These are phyloP conservation scores for Saccharata proteae DNA, from an alignment of 2,329 filamentous ascomycete genomes.

Conservation along the genomic window DNA sequence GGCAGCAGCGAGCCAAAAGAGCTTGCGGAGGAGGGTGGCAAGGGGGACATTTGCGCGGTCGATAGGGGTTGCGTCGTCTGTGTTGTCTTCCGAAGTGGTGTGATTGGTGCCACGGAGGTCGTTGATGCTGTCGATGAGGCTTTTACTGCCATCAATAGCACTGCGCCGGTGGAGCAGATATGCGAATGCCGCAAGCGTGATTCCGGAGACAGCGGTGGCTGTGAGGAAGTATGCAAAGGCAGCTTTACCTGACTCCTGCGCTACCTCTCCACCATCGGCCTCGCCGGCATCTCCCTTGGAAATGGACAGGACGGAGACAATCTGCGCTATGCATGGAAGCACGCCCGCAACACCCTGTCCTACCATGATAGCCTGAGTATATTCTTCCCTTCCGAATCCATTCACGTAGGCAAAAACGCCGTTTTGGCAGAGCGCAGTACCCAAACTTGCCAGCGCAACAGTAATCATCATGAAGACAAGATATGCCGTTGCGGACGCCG, in stretches of 20 bases:
- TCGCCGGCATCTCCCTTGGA: slow-evolving; percentile 31
- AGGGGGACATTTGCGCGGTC: slow-evolving; percentile 45
- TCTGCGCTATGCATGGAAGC: slow-evolving; percentile 75
- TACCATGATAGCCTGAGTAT: slow-evolving; percentile 92
- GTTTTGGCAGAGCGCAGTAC: slow-evolving; percentile 81
- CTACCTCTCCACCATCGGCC: slow-evolving; percentile 13
- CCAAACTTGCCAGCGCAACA: slow-evolving; percentile 67
- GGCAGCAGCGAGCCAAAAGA: slow-evolving; percentile 64
- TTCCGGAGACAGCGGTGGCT: slow-evolving; percentile 61
- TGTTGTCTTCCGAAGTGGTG: slow-evolving; percentile 13
- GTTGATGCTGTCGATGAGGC: slow-evolving; percentile 6
- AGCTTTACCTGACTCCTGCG: slow-evolving; percentile 45
- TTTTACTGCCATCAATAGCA: slow-evolving; percentile 15
- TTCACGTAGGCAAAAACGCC: slow-evolving; percentile 86
- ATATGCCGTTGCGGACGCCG: slow-evolving; percentile 52
- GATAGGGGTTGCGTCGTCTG: slow-evolving; percentile 32
- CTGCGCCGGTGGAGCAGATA: slow-evolving; percentile 51
- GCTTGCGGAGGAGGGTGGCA: slow-evolving; percentile 57
- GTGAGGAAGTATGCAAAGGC: slow-evolving; percentile 89
- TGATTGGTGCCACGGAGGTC: neutral
- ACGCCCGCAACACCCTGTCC: slow-evolving; percentile 90
- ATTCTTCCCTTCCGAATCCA: slow-evolving; percentile 73
- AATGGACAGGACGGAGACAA: slow-evolving; percentile 64
- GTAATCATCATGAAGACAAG: slow-evolving; percentile 72
- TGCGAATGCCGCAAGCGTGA: slow-evolving; percentile 61